Evolutionary conservation across 208 protist species (phyloP).

Genomic region (Naegleria fowleri): DNA sequence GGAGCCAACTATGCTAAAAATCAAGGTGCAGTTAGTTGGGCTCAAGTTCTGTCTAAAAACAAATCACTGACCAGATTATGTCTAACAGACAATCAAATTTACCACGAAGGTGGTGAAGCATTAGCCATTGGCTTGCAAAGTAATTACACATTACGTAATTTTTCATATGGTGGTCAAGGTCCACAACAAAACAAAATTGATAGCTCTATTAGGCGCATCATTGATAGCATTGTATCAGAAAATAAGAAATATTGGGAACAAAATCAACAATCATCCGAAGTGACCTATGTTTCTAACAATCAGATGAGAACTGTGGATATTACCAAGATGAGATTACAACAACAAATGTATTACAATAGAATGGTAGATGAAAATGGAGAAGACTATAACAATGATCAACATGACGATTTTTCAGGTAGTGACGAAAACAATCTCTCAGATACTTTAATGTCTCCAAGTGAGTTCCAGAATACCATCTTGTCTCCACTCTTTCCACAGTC

Average conservation of each 20-base stretch:
- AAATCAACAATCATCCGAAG: not conserved
- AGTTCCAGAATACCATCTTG: not conserved
- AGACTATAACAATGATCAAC: not conserved
- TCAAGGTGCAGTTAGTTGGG: constrained; percentile 26
- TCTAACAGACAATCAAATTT: constrained; percentile 32
- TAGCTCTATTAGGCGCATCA: not conserved
- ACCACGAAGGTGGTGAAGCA: constrained; percentile 25
- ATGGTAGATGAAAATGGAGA: not conserved
- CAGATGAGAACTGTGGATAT: not conserved
- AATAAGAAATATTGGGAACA: constrained; percentile 25
- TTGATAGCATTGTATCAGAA: constrained; percentile 12
- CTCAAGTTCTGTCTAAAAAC: constrained; percentile 11
- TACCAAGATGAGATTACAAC: constrained; percentile 7
- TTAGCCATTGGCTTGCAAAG: not conserved
- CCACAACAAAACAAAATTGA: constrained; percentile 8
- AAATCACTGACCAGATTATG: constrained; percentile 21
- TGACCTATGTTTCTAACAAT: not conserved
- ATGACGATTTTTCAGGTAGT: not conserved
- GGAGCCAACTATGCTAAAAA: constrained; percentile 24
- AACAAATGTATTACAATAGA: not conserved
- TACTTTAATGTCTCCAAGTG: not conserved
- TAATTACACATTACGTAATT: constrained; percentile 29
- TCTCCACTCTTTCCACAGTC: not conserved
- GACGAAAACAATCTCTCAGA: not conserved
- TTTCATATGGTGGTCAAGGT: constrained; percentile 26